Base-by-base conservation (phyloP, 139 green algal genomes). In the Pleodorina starrii region DNA sequence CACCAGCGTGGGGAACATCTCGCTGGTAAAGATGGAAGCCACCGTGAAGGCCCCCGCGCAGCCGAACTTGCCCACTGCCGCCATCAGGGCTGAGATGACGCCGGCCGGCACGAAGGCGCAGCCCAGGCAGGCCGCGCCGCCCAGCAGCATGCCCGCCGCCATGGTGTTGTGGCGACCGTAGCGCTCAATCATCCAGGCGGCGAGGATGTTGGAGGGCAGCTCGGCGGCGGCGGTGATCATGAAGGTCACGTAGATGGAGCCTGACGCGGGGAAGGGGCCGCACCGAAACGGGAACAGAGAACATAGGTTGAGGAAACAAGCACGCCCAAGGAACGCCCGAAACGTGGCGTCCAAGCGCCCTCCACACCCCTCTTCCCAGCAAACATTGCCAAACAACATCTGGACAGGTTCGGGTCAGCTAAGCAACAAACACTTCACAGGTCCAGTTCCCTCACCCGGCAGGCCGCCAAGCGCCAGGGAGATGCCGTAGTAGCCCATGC, bases 1-100 rank as follows among this genome's bases (percentile, higher is more conserved):
- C 38, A 94, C 89, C 25, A 91, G 77, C 25, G 91, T 94, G 2
- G 91, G 91, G 76, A 94, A 94, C 54, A 94, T 83, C 83, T 94
- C 91, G 81, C 60, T 86, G 35, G 91, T 94, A 75, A 90, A 92
- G 54, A 94, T 92, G 84, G 72, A 90, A 0, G 91, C 91, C 4
- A 92, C 72, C n/a, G 80, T 91, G 77, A 94, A 94, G 44, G 89
- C 88, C 0, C 89, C 91, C 29, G 91, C 89, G 46, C 89, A 90
- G 35, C 91, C 91, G 77, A 94, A 92, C 72, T 94, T 94, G 86
- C 91, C 91, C 0, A 92, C 32, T 0, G 89, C 83, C 1, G 91
- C 91, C 66, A 94, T 51, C 16, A 69, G 35, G 17, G 89, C 42
- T 27, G 86, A 88, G 23, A 36, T 59, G 32, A 32, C 38, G 6